Percentiles rank a stretch among this genome's conserved stretches.
Conservation (phyloP, 2,329 filamentous ascomycete species). For the Botrytis medusae region DNA sequence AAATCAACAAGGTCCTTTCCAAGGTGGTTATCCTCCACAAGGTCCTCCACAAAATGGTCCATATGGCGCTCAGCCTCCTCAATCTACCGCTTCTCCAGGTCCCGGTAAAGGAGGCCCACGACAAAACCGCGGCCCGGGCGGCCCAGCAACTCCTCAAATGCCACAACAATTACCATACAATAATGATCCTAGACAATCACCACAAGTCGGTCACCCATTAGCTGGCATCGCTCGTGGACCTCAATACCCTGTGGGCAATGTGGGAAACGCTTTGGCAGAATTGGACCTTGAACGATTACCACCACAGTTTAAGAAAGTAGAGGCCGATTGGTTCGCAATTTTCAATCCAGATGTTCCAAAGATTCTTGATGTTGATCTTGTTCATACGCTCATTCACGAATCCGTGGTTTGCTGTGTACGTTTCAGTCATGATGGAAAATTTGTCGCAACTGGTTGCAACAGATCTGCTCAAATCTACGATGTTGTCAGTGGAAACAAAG, state of each 20-base stretch:
- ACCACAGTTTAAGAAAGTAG: conserved; percentile 82
- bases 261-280: conserved; percentile 75
- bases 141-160: conserved; percentile 88
- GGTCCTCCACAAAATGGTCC: conserved; percentile 56
- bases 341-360: conserved; percentile 93
- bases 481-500: conserved; percentile 79
- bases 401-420: conserved; percentile 98
- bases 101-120: conserved; percentile 65
- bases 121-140: conserved; percentile 63
- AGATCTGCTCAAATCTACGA: conserved; percentile 99
- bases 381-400: conserved; percentile 89
- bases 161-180: conserved; percentile 85
- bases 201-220: conserved; percentile 83
- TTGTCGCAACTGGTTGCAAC: conserved; percentile 95
- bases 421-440: conserved; percentile 94
- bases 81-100: conserved; percentile 82
- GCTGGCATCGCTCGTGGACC: conserved; percentile 53
- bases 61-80: conserved; percentile 80
- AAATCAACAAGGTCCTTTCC: conserved; percentile 68
- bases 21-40: conserved; percentile 52
- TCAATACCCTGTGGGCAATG: conserved; percentile 45
- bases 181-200: conserved; percentile 77
- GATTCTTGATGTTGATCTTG: conserved; percentile 86
- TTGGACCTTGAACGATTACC: conserved; percentile 84
- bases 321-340: conserved; percentile 91